A percentile compares a stretch with the other conserved stretches of the same genome.
Evolutionary conservation across 805 yeast genomes (phyloP).

Genomic region (Saccharomycopsis synnaedendra): DNA sequence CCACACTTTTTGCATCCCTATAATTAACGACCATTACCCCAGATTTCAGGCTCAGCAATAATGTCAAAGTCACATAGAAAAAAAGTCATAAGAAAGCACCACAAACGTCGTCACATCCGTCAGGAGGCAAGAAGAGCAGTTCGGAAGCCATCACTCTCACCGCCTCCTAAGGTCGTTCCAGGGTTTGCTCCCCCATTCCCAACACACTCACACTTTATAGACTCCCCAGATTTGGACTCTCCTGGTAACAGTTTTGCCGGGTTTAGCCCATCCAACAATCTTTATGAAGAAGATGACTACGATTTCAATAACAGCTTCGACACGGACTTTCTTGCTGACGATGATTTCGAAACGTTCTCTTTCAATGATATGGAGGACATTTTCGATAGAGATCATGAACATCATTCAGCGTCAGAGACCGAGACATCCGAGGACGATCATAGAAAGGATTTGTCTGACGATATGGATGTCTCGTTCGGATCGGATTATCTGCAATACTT

Average conservation of each 20-base stretch:
- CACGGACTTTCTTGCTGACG: constrained; percentile 13
- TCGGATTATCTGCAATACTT: not conserved
- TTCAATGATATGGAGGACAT: constrained; percentile 16
- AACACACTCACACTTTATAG: too few relatives aligned
- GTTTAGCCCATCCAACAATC: constrained; percentile 9
- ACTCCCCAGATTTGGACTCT: not conserved
- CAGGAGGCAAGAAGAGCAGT: too few relatives aligned
- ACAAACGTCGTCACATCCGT: too few relatives aligned
- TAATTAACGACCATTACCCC: too few relatives aligned
- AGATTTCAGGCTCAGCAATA: too few relatives aligned
- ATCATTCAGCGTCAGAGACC: constrained; percentile 13
- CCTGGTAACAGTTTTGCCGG: constrained; percentile 1
- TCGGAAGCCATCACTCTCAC: too few relatives aligned
- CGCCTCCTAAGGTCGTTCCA: too few relatives aligned
- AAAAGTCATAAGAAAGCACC: too few relatives aligned
- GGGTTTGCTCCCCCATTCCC: too few relatives aligned
- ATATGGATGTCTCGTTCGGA: not conserved
- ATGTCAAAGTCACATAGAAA: too few relatives aligned
- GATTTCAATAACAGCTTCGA: constrained; percentile 13
- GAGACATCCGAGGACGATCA: constrained; percentile 15
- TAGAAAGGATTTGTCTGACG: not conserved
- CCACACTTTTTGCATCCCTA: too few relatives aligned
- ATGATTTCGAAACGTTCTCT: constrained; percentile 16
- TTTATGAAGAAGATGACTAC: constrained; percentile 5
- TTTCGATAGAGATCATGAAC: constrained; percentile 5